phyloP scores from a whole-genome alignment of 495 filamentous ascomycete species.

The Haplographium delicatum region DNA sequence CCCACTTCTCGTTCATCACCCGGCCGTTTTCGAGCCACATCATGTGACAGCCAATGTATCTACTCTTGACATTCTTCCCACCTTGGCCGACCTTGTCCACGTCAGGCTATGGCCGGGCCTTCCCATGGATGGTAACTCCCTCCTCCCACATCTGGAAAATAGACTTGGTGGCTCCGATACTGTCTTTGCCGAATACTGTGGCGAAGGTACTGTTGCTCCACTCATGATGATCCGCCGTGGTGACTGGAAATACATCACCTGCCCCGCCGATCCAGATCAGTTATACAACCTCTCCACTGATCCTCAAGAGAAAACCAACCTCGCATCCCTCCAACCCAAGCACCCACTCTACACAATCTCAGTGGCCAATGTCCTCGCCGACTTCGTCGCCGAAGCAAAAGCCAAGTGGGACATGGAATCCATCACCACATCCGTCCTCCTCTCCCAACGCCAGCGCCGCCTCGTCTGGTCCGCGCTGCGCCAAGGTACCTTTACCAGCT shows the following conservation, averaged over 20 bases:
- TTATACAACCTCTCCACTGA: constrained; percentile 70
- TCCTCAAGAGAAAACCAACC: constrained; percentile 67
- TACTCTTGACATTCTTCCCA: constrained; percentile 79
- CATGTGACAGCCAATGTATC: constrained; percentile 72
- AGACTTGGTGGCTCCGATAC: constrained; percentile 54
- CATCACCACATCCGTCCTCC: constrained; percentile 63
- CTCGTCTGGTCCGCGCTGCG: constrained; percentile 71
- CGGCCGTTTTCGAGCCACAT: constrained; percentile 59
- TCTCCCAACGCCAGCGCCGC: constrained; percentile 64
- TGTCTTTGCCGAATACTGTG: constrained; percentile 84
- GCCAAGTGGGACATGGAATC: constrained; percentile 67
- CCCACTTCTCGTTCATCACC: constrained; percentile 71
- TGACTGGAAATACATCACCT: constrained; percentile 77
- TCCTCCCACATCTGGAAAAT: constrained; percentile 61
- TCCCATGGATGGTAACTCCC: constrained; percentile 71
- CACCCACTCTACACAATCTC: constrained; percentile 14
- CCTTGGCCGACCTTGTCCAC: constrained; percentile 73
- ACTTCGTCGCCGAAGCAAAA: constrained; percentile 61
- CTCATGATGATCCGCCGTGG: constrained; percentile 88
- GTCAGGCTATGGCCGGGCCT: constrained; percentile 54
- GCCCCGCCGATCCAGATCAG: constrained; percentile 71
- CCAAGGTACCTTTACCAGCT: constrained; percentile 60
- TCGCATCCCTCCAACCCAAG: constrained; percentile 42
- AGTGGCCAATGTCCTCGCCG: constrained; percentile 38
- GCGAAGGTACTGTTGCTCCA: constrained; percentile 78